Evolutionary conservation across 805 yeast species (phyloP).

Genomic region (Priceomyces castillae): DNA sequence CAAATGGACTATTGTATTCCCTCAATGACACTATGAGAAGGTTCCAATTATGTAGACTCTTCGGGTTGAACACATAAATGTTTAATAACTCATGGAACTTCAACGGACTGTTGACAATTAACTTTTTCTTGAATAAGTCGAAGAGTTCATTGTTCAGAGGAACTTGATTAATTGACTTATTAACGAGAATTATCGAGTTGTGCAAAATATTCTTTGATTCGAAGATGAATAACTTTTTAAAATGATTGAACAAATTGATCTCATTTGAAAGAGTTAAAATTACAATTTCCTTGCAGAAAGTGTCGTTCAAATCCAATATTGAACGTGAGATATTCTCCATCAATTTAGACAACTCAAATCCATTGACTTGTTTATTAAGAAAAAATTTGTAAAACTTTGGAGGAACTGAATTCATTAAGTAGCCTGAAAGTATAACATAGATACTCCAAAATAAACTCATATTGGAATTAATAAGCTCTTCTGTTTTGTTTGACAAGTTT

Average conservation of each 20-base stretch:
- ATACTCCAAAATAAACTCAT: conserved; percentile 47
- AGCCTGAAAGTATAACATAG: conserved; percentile 45
- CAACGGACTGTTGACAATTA: conserved; percentile 50
- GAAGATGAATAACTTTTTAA: conserved; percentile 22
- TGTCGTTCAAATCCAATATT: conserved; percentile 17
- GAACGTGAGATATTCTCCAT: conserved; percentile 28
- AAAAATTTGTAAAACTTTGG: conserved; percentile 30
- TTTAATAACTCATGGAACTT: conserved; percentile 50
- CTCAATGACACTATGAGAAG: conserved; percentile 45
- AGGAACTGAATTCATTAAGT: conserved; percentile 40
- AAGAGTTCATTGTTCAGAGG: conserved; percentile 24
- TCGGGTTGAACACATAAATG: conserved; percentile 45
- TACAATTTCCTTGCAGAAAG: conserved; percentile 25
- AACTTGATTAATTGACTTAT: conserved; percentile 34
- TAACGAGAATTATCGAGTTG: conserved; percentile 51
- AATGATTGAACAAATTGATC: conserved; percentile 21
- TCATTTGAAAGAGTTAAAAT: conserved; percentile 35
- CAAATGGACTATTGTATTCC: conserved; percentile 37
- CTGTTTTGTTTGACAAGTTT: conserved; percentile 22
- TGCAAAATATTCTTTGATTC: conserved; percentile 45
- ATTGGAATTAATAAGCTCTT: conserved; percentile 26
- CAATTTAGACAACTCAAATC: conserved; percentile 9
- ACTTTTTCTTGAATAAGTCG: conserved; percentile 45
- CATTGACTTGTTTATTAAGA: conserved; percentile 15
- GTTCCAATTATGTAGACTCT: conserved; percentile 41